Evolutionary conservation across 352 stramenopile genomes (phyloP), one percentile per base, ranked within the genome.

Genomic region (Globisporangium camurandrum): DNA sequence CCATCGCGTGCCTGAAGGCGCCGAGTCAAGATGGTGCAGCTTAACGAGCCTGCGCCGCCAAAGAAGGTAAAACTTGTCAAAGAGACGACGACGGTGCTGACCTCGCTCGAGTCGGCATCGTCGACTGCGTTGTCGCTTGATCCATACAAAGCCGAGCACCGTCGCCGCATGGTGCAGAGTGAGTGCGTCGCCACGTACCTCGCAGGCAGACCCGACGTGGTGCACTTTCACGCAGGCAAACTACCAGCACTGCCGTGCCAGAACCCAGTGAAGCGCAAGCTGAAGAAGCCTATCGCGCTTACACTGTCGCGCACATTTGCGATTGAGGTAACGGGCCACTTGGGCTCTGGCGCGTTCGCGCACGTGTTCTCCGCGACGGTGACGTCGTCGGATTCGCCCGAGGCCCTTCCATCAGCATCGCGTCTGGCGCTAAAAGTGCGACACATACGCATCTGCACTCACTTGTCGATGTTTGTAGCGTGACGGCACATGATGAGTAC

Each of bases 311-410:
- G 58, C 8, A 63, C 61, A 22, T 49, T 73, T 27, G 54, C 46
- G 28, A 40, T 82, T 28, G 47, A 86, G 38, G 58, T 84, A 2
- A 55, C 75, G 22, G 75, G 75, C 7, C 58, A 86, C 31, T 59
- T 93, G 8, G 82, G 82, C 24, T 78, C 79, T 24, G 82, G 82
- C 23, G 76, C 75, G 16, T 93, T 90, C 52, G 79, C 82, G 11
- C 67, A 71, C 52, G 82, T 93, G 0, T 93, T 85, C 46, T 78
- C 77, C 27, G 77, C 65, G 4, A 73, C 59, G 20, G 45, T 76
- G 40, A 37, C 59, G 20, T 59, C 69, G 14, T n/a, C n/a, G n/a
- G n/a, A n/a, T n/a, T 17, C 56, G 23, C 63, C 37, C 11, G 60
- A 61, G n/a, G n/a, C n/a, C n/a, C n/a, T n/a, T n/a, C n/a, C n/a